Evolutionary conservation across 257 asterid genomes (phyloP).

Genomic region (Rehmannia glutinosa): DNA sequence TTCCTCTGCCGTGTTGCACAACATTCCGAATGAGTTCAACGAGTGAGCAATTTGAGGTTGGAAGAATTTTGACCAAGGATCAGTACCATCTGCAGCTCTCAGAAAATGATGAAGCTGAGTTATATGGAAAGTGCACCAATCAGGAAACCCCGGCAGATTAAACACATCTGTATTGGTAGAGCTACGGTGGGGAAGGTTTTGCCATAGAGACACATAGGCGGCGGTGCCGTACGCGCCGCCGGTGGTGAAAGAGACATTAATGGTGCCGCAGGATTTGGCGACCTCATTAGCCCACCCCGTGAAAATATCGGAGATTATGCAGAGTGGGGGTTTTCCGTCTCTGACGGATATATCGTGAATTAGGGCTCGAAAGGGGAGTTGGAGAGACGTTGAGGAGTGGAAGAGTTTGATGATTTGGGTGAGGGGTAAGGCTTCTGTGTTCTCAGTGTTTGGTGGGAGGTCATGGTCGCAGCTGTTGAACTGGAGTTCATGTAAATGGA

Average conservation of each 20-base stretch:
- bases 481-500: conserved; percentile 49
- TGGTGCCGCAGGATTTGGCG: conserved; percentile 45
- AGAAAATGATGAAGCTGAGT: conserved; percentile 56
- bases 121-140: conserved; percentile 40
- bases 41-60: conserved; percentile 42
- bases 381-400: conserved; percentile 46
- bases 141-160: conserved; percentile 53
- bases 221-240: conserved; percentile 88
- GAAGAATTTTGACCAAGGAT: conserved; percentile 72
- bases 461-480: conserved; percentile 47
- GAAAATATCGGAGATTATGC: conserved; percentile 77
- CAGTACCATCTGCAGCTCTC: conserved; percentile 67
- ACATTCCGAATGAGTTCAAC: conserved; percentile 46
- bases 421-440: conserved; percentile 64
- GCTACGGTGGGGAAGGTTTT: conserved; percentile 63
- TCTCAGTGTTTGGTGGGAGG: conserved; percentile 73
- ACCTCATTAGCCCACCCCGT: conserved; percentile 70
- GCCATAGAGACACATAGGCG: conserved; percentile 70
- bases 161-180: conserved; percentile 30
- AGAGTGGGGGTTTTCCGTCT: conserved; percentile 63
- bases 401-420: conserved; percentile 33
- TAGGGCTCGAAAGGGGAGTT: conserved; percentile 31
- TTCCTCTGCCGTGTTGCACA: conserved; percentile 68
- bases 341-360: conserved; percentile 22
- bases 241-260: conserved; percentile 57